Conservation (phyloP, 192 early-diverging fungal genomes). For the Coemansia sp. region DNA sequence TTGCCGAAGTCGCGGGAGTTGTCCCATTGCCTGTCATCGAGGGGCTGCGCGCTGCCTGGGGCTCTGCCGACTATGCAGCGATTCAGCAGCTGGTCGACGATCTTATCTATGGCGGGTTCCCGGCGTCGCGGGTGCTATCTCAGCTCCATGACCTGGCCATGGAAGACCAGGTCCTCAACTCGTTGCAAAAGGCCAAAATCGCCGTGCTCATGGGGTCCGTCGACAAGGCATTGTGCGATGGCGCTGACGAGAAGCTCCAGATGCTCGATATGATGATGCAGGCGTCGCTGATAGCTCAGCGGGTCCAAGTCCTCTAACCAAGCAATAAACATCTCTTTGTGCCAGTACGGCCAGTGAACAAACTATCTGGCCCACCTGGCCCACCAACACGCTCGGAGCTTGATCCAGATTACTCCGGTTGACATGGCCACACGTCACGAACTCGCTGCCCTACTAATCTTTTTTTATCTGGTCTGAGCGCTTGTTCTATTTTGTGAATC, state of each 20-base stretch:
- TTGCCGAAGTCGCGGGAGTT: constrained; percentile 74
- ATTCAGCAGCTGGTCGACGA: constrained; percentile 53
- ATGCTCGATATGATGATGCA: constrained; percentile 62
- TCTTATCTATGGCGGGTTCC: constrained; percentile 67
- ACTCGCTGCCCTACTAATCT: too few species aligned
- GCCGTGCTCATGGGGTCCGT: constrained; percentile 56
- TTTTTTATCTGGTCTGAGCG: too few species aligned
- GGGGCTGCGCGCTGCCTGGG: constrained; percentile 54
- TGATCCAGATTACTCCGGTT: too few species aligned
- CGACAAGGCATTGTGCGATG: constrained; percentile 75
- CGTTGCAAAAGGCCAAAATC: constrained; percentile 70
- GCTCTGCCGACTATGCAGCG: constrained; percentile 33
- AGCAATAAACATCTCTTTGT: too few species aligned
- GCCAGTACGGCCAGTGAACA: too few species aligned
- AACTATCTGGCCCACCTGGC: too few species aligned
- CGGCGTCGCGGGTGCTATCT: constrained; percentile 62
- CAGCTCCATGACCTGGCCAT: constrained; percentile 70
- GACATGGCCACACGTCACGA: too few species aligned
- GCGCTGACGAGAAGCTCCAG: constrained; percentile 88
- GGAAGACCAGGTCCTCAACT: constrained; percentile 54
- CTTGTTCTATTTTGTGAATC: too few species aligned
- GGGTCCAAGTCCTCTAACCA: too few species aligned
- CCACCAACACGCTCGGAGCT: too few species aligned
- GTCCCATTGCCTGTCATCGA: constrained; percentile 63
- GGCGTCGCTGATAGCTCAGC: constrained; percentile 35